These are phyloP conservation scores for Trametes meyenii DNA, from an alignment of 768 basidiomycete species.

Conservation along the genomic window DNA sequence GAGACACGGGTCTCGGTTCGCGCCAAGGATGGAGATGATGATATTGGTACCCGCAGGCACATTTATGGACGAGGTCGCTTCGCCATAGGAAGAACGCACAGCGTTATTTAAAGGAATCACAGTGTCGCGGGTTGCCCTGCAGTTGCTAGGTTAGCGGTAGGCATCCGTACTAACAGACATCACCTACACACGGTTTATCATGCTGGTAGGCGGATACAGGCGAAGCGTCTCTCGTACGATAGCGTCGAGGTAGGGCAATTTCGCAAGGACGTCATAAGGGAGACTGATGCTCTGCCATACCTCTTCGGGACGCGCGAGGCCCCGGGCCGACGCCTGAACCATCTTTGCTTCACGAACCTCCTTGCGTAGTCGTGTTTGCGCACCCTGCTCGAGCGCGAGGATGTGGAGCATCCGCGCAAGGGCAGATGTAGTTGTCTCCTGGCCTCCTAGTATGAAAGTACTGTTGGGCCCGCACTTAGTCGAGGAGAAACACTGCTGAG, in stretches of 20 bases:
- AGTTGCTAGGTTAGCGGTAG: background rate
- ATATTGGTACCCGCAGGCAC: conserved; percentile 51
- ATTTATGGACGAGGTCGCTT: conserved; percentile 39
- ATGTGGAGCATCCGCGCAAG: conserved; percentile 39
- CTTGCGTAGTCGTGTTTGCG: conserved; percentile 37
- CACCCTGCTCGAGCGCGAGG: conserved; percentile 34
- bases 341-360: conserved; percentile 37
- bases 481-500: background rate
- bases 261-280: conserved; percentile 44
- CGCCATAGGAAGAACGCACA: conserved; percentile 43
- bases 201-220: conserved; percentile 38
- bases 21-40: conserved; percentile 42
- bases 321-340: conserved; percentile 13
- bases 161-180: background rate
- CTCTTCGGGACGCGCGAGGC: background rate
- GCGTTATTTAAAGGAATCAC: conserved; percentile 56
- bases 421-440: conserved; percentile 34
- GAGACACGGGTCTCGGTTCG: conserved; percentile 53
- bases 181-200: conserved; percentile 37
- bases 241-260: conserved; percentile 50
- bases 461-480: conserved; percentile 23
- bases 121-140: conserved; percentile 49
- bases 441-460: conserved; percentile 40
- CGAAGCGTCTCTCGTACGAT: conserved; percentile 47
- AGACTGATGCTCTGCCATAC: conserved; percentile 37